Evolutionary conservation across 768 basidiomycete species (phyloP).

Genomic region (Macrocybe gigantea): DNA sequence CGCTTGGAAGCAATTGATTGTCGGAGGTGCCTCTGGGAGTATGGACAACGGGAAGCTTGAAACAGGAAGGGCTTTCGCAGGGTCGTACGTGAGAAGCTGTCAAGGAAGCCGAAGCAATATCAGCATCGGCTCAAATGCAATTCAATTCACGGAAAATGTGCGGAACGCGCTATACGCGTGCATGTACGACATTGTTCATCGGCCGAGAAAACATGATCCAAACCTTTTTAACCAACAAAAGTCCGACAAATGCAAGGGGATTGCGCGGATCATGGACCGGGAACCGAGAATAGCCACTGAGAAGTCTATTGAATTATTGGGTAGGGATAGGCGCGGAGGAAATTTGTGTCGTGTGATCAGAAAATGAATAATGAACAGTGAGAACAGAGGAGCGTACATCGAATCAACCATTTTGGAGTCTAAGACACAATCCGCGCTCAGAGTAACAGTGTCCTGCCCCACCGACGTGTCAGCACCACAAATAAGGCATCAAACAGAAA

Average conservation of each 20-base stretch:
- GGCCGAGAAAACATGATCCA: too few relatives aligned
- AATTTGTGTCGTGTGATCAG: too few relatives aligned
- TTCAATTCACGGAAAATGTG: not conserved
- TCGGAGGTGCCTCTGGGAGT: constrained; percentile 82
- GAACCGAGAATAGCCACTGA: constrained; percentile 89
- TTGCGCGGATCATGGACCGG: constrained; percentile 77
- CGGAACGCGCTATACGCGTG: constrained; percentile 26
- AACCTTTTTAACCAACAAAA: constrained; percentile 72
- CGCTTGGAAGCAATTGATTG: constrained; percentile 92
- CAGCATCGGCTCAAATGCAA: constrained; percentile 1
- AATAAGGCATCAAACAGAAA: constrained; percentile 19
- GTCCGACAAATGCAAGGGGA: constrained; percentile 67
- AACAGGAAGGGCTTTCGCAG: constrained; percentile 69
- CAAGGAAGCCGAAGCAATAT: not conserved
- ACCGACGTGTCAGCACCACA: too few relatives aligned
- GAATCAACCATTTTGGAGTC: constrained; percentile 75
- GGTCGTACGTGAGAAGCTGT: constrained; percentile 86
- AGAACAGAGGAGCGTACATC: constrained; percentile 36
- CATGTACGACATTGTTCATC: too few relatives aligned
- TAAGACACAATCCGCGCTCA: constrained; percentile 72
- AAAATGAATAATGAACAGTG: not conserved
- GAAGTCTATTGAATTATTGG: constrained; percentile 31
- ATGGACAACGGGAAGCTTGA: constrained; percentile 74
- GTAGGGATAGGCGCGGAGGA: constrained; percentile 3
- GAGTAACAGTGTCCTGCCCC: constrained; percentile 65